These are phyloP conservation scores for Hydnomerulius pinastri DNA, from an alignment of 768 basidiomycete genomes.

Conservation along the genomic window DNA sequence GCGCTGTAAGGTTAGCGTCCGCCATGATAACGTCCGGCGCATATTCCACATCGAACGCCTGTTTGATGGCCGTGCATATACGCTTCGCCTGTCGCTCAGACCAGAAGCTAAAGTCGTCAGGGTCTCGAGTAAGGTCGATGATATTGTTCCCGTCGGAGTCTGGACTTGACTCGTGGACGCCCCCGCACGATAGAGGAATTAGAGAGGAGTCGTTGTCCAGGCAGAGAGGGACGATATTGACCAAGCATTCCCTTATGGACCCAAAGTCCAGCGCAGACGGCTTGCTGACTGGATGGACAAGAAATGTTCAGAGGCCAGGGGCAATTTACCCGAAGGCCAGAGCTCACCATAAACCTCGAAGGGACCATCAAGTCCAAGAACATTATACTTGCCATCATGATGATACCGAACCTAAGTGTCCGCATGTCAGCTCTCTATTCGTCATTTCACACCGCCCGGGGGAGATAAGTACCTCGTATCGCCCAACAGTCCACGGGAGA, in stretches of 20 bases:
- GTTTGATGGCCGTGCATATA: constrained; percentile 76
- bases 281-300: constrained; percentile 57
- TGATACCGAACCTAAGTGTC: constrained; percentile 76
- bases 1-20: constrained; percentile 86
- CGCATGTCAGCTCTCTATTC: constrained; percentile 1
- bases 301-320: neutral
- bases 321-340: neutral
- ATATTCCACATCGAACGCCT: constrained; percentile 88
- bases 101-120: constrained; percentile 96
- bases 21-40: constrained; percentile 89
- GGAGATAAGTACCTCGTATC: constrained; percentile 62
- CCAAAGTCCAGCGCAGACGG: constrained; percentile 64
- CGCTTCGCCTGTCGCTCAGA: constrained; percentile 86
- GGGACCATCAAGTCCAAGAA: constrained; percentile 83
- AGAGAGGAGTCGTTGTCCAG: constrained; percentile 85
- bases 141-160: constrained; percentile 10
- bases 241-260: constrained; percentile 65
- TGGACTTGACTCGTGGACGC: constrained; percentile 22
- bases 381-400: constrained; percentile 97
- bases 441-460: neutral
- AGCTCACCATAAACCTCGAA: constrained; percentile 85
- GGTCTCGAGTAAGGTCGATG: constrained; percentile 58
- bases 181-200: constrained; percentile 69
- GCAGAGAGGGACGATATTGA: constrained; percentile 80
- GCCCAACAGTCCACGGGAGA: constrained; percentile 84